These are phyloP conservation scores for Centrapalus pauciflorus DNA, from an alignment of 129 eudicot genomes.

Conservation along the genomic window DNA sequence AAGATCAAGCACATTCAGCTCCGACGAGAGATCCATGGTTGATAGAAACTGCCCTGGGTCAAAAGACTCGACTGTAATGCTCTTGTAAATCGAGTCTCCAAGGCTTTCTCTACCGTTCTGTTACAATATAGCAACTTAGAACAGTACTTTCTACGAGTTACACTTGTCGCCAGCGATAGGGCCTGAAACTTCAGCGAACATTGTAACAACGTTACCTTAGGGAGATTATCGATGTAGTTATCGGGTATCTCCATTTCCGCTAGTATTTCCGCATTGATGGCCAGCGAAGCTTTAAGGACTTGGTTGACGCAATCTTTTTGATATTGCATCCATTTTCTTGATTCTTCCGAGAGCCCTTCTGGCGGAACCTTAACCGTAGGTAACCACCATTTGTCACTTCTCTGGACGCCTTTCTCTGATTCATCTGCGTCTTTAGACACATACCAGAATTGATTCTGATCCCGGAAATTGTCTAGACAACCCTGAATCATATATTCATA, in stretches of 20 bases:
- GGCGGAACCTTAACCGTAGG: constrained; percentile 77
- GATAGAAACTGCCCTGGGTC: constrained; percentile 68
- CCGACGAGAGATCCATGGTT: constrained; percentile 72
- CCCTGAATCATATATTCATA: constrained; percentile 44
- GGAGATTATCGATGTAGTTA: constrained; percentile 66
- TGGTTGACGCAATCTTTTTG: constrained; percentile 86
- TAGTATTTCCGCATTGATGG: constrained; percentile 71
- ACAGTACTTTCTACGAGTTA: neutral
- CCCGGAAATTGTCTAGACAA: constrained; percentile 64
- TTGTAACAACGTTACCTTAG: constrained; percentile 20
- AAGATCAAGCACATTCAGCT: constrained; percentile 63
- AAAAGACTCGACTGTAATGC: constrained; percentile 68
- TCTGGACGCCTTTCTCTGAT: constrained; percentile 65
- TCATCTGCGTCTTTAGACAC: constrained; percentile 69
- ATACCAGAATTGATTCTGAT: constrained; percentile 57
- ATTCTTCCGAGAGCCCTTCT: constrained; percentile 56
- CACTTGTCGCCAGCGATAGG: too few species aligned
- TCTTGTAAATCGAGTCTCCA: constrained; percentile 65
- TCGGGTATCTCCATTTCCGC: constrained; percentile 82
- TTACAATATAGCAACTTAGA: neutral
- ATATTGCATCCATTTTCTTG: constrained; percentile 55
- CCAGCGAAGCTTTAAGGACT: constrained; percentile 87
- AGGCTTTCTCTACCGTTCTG: constrained; percentile 86
- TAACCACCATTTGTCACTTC: constrained; percentile 79
- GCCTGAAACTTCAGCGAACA: neutral